Percentiles rank a stretch among this genome's conserved stretches.
These are phyloP conservation scores for Candida peoriensis DNA, from an alignment of 805 yeast genomes.

Conservation along the genomic window DNA sequence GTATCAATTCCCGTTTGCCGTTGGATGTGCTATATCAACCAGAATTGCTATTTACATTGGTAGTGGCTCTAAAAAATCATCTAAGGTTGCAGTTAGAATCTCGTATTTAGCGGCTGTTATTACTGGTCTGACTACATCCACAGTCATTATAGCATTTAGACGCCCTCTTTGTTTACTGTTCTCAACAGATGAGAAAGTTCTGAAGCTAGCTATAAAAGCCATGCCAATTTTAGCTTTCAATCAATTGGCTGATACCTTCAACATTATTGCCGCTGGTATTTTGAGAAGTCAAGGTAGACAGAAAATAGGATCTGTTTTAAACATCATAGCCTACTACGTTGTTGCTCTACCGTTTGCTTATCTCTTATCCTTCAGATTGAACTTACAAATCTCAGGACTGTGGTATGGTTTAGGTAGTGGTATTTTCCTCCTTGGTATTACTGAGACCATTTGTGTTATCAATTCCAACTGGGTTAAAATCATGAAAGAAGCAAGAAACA, in stretches of 20 bases:
- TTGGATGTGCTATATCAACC: slow-evolving; percentile 66
- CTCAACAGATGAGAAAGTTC: slow-evolving; percentile 57
- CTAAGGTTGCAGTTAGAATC: slow-evolving; percentile 38
- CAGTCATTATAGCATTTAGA: slow-evolving; percentile 41
- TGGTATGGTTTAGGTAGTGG: slow-evolving; percentile 76
- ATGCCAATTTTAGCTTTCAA: slow-evolving; percentile 63
- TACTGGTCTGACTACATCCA: slow-evolving; percentile 47
- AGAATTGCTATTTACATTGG: slow-evolving; percentile 73
- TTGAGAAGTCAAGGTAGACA: slow-evolving; percentile 76
- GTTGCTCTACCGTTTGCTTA: slow-evolving; percentile 67
- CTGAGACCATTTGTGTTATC: slow-evolving; percentile 42
- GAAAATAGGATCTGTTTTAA: slow-evolving; percentile 63
- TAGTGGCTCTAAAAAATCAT: slow-evolving; percentile 39
- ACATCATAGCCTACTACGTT: slow-evolving; percentile 64
- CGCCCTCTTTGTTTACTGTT: slow-evolving; percentile 51
- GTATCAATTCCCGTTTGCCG: slow-evolving; percentile 71
- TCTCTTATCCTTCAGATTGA: slow-evolving; percentile 45
- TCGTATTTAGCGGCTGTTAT: slow-evolving; percentile 41
- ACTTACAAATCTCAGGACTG: slow-evolving; percentile 52
- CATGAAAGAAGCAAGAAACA: slow-evolving; percentile 25
- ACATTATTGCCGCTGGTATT: slow-evolving; percentile 67
- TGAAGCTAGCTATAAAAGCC: slow-evolving; percentile 42
- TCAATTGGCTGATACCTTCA: slow-evolving; percentile 65
- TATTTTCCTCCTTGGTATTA: slow-evolving; percentile 44
- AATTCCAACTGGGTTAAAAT: slow-evolving; percentile 51